A percentile compares a stretch with the other conserved stretches of the same genome.
Evolutionary conservation across 306 rosid genomes (phyloP).

Genomic region (Sophora flavescens): DNA sequence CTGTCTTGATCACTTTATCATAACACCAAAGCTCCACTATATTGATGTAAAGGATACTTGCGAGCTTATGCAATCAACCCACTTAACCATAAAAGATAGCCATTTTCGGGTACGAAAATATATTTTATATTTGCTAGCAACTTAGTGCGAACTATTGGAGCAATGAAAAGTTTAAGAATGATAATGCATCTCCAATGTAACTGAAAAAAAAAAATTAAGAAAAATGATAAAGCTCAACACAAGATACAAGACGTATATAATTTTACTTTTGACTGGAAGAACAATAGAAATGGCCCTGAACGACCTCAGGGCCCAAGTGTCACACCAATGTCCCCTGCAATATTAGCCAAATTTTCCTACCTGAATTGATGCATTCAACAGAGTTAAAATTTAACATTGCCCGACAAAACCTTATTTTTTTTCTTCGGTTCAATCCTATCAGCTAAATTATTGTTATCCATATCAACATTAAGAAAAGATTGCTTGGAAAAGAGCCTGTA

Average conservation of each 20-base stretch:
- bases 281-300: slow-evolving; percentile 21
- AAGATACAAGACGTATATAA: slow-evolving; percentile 9
- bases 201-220: background rate
- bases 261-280: slow-evolving; percentile 22
- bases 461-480: slow-evolving; percentile 27
- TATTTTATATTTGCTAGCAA: background rate
- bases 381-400: background rate
- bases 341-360: slow-evolving; percentile 35
- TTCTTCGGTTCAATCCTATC: slow-evolving; percentile 40
- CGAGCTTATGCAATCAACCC: slow-evolving; percentile 41
- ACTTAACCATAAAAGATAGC: slow-evolving; percentile 37
- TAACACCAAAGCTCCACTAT: slow-evolving; percentile 50
- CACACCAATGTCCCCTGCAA: slow-evolving; percentile 56
- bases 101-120: background rate
- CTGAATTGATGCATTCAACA: slow-evolving; percentile 64
- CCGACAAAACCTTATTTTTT: slow-evolving; percentile 44
- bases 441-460: slow-evolving; percentile 38
- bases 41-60: background rate
- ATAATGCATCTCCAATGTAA: background rate
- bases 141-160: background rate
- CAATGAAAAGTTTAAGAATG: background rate
- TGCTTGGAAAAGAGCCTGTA: background rate
- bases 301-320: slow-evolving; percentile 53
- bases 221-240: slow-evolving; percentile 4
- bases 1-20: slow-evolving; percentile 21